Conservation (phyloP, 352 stramenopile species). For the Globisporangium radiosum region DNA sequence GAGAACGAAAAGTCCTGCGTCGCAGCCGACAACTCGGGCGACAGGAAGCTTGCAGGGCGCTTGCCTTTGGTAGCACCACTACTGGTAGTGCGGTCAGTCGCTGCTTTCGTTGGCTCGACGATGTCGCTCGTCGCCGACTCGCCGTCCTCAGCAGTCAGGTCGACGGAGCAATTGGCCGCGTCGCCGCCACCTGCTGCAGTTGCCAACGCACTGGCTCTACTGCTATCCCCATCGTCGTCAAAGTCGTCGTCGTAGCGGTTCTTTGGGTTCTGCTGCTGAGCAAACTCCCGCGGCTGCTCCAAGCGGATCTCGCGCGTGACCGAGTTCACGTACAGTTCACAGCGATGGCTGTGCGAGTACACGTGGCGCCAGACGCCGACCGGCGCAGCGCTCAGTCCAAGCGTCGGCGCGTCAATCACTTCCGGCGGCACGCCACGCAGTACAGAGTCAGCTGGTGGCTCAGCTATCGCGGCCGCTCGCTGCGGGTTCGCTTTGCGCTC, state of each 20-base stretch:
- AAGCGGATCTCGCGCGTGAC: constrained; percentile 66
- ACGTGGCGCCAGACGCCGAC: constrained; percentile 66
- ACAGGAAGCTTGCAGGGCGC: constrained; percentile 31
- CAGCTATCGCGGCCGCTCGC: background rate
- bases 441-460: background rate
- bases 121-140: no score
- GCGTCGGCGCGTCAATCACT: background rate
- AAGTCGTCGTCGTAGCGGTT: constrained; percentile 43
- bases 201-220: no score
- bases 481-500: constrained; percentile 46
- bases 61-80: constrained; percentile 27
- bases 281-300: constrained; percentile 38
- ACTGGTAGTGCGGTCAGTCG: constrained; percentile 7
- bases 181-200: constrained; percentile 1
- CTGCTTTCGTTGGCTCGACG: no score
- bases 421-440: background rate
- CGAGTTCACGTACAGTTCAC: constrained; percentile 79
- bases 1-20: constrained; percentile 31
- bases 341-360: constrained; percentile 44
- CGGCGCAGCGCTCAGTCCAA: constrained; percentile 9
- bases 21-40: constrained; percentile 25
- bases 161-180: constrained; percentile 10
- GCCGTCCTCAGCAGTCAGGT: constrained; percentile 6
- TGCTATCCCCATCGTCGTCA: constrained; percentile 13
- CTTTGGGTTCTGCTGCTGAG: constrained; percentile 45